Conservation (phyloP, 371 early-diverging fungal genomes). For the Mitosporidium daphniae region DNA sequence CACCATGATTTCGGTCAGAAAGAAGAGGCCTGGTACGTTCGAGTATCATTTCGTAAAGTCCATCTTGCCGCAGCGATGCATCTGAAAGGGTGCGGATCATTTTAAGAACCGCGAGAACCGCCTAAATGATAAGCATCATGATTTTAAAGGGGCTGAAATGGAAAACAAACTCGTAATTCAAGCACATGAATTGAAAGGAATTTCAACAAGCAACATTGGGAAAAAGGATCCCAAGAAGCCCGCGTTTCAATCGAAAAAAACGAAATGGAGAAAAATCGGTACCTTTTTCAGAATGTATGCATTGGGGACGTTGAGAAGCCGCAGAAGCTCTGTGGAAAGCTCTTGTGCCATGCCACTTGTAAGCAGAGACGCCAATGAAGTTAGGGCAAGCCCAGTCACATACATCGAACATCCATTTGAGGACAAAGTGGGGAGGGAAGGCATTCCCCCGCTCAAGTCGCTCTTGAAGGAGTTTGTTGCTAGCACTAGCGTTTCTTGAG, state of each 20-base stretch:
- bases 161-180: no score
- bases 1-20: conserved; percentile 70
- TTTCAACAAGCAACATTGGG: no score
- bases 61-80: conserved; percentile 19
- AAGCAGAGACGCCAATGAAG: conserved; percentile 67
- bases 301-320: conserved; percentile 44
- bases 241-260: no score
- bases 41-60: conserved; percentile 49
- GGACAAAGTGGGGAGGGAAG: conserved; percentile 1
- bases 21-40: conserved; percentile 65
- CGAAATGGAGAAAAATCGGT: conserved; percentile 1
- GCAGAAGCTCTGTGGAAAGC: conserved; percentile 59
- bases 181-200: no score
- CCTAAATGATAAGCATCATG: no score
- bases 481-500: conserved; percentile 62
- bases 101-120: not conserved
- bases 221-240: no score
- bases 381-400: conserved; percentile 63
- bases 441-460: conserved; percentile 4
- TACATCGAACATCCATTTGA: conserved; percentile 16
- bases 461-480: conserved; percentile 83
- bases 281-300: conserved; percentile 79
- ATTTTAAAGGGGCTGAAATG: no score
- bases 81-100: not conserved
- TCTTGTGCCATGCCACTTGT: conserved; percentile 75